phyloP scores from a whole-genome alignment of 371 early-diverging fungal species.

The Nematocida minor region DNA sequence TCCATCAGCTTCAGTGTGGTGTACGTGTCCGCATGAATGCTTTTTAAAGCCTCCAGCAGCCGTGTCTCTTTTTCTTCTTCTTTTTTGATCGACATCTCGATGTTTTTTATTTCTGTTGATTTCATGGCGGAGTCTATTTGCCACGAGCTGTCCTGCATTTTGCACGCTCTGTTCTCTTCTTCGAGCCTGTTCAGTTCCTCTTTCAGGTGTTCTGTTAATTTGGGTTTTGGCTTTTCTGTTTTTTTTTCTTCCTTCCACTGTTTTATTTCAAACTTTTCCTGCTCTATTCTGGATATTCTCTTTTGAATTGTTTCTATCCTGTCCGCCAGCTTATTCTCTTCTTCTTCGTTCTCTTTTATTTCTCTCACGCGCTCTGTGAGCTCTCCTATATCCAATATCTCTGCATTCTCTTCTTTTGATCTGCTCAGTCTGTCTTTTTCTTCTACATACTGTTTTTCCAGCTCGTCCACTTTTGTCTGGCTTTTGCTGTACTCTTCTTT shows the following conservation, averaged over 20 bases:
- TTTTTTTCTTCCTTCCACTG: slow-evolving; percentile 8
- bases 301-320: slow-evolving; percentile 23
- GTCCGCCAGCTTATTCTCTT: slow-evolving; percentile 30
- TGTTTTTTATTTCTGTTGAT: slow-evolving; percentile 47
- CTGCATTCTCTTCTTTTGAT: background rate
- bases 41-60: slow-evolving; percentile 57
- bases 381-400: background rate
- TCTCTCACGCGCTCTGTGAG: background rate
- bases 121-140: slow-evolving; percentile 45
- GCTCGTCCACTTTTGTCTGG: slow-evolving; percentile 34
- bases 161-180: slow-evolving; percentile 23
- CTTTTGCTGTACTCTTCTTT: slow-evolving; percentile 40
- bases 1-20: slow-evolving; percentile 60
- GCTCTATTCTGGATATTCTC: background rate
- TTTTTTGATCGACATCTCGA: slow-evolving; percentile 43
- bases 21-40: slow-evolving; percentile 62
- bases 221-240: background rate
- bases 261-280: slow-evolving; percentile 31
- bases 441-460: background rate
- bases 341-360: background rate
- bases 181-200: slow-evolving; percentile 25
- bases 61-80: slow-evolving; percentile 48
- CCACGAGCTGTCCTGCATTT: slow-evolving; percentile 43
- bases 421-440: background rate
- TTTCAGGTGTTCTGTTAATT: slow-evolving; percentile 2